Percentiles rank a stretch among this genome's conserved stretches.
Conservation (phyloP, 148 eudicot species). For the Rhododendron molle region DNA sequence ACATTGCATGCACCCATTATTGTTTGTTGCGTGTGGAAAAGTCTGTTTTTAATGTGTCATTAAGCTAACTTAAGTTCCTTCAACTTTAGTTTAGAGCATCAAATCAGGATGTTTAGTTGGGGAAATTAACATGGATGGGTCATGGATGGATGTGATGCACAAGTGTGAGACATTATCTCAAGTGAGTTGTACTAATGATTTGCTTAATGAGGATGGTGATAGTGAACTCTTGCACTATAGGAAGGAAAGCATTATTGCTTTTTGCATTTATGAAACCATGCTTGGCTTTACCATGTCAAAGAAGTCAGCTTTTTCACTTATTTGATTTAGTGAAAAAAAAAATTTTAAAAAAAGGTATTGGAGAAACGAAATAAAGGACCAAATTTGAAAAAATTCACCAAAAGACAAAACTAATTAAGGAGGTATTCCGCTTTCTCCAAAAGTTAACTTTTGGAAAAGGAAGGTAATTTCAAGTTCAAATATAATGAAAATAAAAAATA, state of each 20-base stretch:
- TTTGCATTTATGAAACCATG: not conserved
- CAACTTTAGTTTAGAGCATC: not conserved
- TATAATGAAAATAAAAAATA: too few species aligned
- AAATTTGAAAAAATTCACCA: too few species aligned
- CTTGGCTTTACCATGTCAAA: not conserved
- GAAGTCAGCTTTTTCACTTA: not conserved
- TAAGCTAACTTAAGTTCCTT: constrained; percentile 1
- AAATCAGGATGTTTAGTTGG: not conserved
- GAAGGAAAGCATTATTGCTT: not conserved
- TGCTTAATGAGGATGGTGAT: not conserved
- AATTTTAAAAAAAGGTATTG: not conserved
- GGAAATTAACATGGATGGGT: not conserved
- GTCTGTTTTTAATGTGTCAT: not conserved
- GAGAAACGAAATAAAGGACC: not conserved
- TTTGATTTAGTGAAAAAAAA: not conserved
- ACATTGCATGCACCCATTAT: not conserved
- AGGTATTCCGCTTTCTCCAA: too few species aligned
- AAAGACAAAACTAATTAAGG: too few species aligned
- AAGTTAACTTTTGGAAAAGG: too few species aligned
- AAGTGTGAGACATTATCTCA: not conserved
- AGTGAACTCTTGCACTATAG: not conserved
- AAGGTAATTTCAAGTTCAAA: too few species aligned
- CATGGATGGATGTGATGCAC: not conserved
- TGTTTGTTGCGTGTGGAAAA: not conserved
- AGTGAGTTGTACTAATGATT: not conserved